Evolutionary conservation across 108 stramenopile species (phyloP).

Genomic region (Seminavis robusta): DNA sequence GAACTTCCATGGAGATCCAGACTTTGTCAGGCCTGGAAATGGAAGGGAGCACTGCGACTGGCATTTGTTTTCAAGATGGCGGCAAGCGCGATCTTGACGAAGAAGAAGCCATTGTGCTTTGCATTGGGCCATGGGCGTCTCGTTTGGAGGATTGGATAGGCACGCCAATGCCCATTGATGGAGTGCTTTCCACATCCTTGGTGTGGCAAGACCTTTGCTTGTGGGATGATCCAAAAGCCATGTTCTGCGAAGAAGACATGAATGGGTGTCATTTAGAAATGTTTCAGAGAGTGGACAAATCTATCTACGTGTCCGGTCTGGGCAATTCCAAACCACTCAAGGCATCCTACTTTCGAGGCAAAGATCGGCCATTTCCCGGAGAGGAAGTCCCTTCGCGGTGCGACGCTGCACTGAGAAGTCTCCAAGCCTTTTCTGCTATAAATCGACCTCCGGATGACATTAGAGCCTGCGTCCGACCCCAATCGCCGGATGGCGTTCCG

Average conservation of each 20-base stretch:
- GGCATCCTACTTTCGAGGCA: conserved; percentile 4
- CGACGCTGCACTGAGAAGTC: conserved; percentile 14
- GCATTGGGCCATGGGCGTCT: conserved; percentile 20
- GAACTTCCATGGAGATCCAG: neutral
- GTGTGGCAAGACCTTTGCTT: conserved; percentile 3
- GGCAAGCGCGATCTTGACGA: neutral
- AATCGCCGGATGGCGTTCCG: conserved; percentile 21
- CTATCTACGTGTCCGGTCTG: conserved; percentile 24
- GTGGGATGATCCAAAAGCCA: conserved; percentile 1
- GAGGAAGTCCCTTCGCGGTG: conserved; percentile 12
- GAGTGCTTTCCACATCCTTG: conserved; percentile 19
- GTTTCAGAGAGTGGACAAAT: conserved; percentile 10
- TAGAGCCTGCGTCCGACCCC: conserved; percentile 21
- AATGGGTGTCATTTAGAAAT: conserved; percentile 31
- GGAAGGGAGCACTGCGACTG: neutral
- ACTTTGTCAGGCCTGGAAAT: conserved; percentile 8
- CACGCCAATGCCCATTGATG: conserved; percentile 27
- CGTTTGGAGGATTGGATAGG: conserved; percentile 25
- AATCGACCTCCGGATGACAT: neutral
- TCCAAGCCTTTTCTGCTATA: neutral
- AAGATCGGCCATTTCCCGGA: conserved; percentile 1
- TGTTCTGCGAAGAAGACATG: conserved; percentile 19
- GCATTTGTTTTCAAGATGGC: neutral
- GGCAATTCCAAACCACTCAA: conserved; percentile 18
- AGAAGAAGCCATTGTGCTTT: conserved; percentile 18